These are phyloP conservation scores for Rhinocladiella similis DNA, from an alignment of 2,329 filamentous ascomycete species.

Conservation along the genomic window DNA sequence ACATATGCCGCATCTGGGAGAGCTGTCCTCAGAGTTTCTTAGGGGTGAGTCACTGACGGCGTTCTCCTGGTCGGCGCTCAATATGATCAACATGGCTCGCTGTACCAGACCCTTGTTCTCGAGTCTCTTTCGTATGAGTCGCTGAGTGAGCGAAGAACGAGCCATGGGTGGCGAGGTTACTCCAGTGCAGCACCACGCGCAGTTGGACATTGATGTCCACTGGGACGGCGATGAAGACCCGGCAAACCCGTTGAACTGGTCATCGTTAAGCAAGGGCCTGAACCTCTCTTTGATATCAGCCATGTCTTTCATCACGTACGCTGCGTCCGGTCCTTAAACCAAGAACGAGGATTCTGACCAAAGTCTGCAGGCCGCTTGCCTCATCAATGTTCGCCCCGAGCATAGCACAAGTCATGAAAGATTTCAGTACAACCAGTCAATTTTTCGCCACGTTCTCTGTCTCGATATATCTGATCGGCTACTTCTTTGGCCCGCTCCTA, in stretches of 20 bases:
- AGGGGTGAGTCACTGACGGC: too few species aligned
- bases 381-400: conserved; percentile 61
- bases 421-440: conserved; percentile 48
- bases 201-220: conserved; percentile 28
- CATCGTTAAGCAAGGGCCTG: conserved; percentile 57
- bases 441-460: conserved; percentile 51
- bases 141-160: too few species aligned
- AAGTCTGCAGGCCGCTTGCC: conserved; percentile 51
- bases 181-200: too few species aligned
- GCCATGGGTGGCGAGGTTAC: too few species aligned
- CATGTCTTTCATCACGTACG: conserved; percentile 59
- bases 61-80: too few species aligned
- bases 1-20: too few species aligned
- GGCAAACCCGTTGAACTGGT: conserved; percentile 56
- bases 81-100: too few species aligned
- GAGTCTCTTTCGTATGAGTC: too few species aligned
- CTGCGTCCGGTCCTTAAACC: background rate
- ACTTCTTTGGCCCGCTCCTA: conserved; percentile 52
- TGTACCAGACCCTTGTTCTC: too few species aligned
- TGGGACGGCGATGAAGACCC: conserved; percentile 57
- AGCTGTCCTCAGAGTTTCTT: too few species aligned
- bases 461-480: conserved; percentile 58
- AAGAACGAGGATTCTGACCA: conserved; percentile 2
- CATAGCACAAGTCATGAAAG: conserved; percentile 52
- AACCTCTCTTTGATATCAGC: conserved; percentile 55